Percentiles rank a stretch among this genome's conserved stretches.
Evolutionary conservation across 148 eudicot species (phyloP).

Genomic region (Agrostemma githago): DNA sequence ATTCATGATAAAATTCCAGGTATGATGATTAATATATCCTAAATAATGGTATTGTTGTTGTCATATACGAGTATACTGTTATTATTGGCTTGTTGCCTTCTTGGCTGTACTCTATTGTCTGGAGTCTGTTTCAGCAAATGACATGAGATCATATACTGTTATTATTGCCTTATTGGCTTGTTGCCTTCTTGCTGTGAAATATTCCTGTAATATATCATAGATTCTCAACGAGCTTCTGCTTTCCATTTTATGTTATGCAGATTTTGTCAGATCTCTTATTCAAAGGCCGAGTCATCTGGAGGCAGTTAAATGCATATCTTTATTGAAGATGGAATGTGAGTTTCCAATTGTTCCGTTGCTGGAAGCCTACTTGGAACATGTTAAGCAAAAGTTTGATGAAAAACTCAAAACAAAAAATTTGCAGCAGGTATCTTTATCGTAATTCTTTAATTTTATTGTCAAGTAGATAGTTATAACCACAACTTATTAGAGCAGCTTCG

Average conservation of each 20-base stretch:
- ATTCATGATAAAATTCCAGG: slow-evolving; percentile 19
- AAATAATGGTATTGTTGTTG: background rate
- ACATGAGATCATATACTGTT: too few species aligned
- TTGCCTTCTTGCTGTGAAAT: background rate
- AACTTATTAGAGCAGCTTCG: background rate
- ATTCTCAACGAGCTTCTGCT: background rate
- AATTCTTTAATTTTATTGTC: background rate
- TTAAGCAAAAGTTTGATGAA: slow-evolving; percentile 1
- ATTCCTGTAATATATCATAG: background rate
- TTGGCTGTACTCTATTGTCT: too few species aligned
- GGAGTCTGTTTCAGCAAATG: too few species aligned
- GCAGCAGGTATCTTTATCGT: background rate
- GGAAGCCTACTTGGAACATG: slow-evolving; percentile 12
- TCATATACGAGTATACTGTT: background rate
- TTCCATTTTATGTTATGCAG: background rate
- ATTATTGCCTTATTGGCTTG: too few species aligned
- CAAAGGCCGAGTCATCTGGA: background rate
- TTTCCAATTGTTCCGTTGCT: slow-evolving; percentile 17
- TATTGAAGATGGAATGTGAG: slow-evolving; percentile 12
- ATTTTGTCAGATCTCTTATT: slow-evolving; percentile 4
- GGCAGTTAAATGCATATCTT: slow-evolving; percentile 16
- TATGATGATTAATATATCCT: background rate
- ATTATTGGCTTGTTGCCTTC: too few species aligned
- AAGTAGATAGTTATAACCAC: background rate
- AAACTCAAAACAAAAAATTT: background rate